Evolutionary conservation across 805 yeast genomes (phyloP).

Genomic region (Starmerella sirachaensis): DNA sequence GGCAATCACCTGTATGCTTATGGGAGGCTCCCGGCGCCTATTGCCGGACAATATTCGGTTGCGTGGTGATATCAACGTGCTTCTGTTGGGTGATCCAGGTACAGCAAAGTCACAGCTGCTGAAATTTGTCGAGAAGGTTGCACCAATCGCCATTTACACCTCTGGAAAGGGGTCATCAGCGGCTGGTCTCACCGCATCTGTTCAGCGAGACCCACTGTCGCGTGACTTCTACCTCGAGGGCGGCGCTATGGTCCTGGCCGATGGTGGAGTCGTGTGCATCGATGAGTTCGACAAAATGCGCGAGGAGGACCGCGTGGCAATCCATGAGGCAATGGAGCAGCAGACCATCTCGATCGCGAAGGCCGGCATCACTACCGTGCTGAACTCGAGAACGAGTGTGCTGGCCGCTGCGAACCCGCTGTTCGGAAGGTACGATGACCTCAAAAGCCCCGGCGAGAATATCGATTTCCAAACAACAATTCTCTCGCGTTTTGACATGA

Average conservation of each 20-base stretch:
- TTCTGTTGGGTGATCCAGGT: slow-evolving; percentile 95
- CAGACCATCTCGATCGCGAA: slow-evolving; percentile 97
- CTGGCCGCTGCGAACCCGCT: slow-evolving; percentile 97
- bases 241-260: slow-evolving; percentile 99
- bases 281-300: slow-evolving; percentile 99
- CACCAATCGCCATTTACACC: slow-evolving; percentile 91
- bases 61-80: slow-evolving; percentile 93
- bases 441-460: slow-evolving; percentile 94
- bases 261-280: slow-evolving; percentile 97
- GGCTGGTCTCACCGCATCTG: slow-evolving; percentile 97
- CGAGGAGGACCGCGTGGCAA: slow-evolving; percentile 97
- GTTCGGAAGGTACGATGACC: slow-evolving; percentile 91
- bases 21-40: slow-evolving; percentile 89
- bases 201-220: slow-evolving; percentile 75
- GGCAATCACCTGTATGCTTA: slow-evolving; percentile 78
- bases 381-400: slow-evolving; percentile 92
- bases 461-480: slow-evolving; percentile 96
- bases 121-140: slow-evolving; percentile 87
- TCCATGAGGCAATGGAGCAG: slow-evolving; percentile 99
- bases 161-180: slow-evolving; percentile 99
- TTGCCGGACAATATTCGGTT: slow-evolving; percentile 93
- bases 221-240: slow-evolving; percentile 94
- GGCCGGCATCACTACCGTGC: slow-evolving; percentile 95
- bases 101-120: slow-evolving; percentile 95
- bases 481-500: slow-evolving; percentile 96